Base-by-base conservation (phyloP, 305 asterid species). In the Fraxinus xanthoxyloides region DNA sequence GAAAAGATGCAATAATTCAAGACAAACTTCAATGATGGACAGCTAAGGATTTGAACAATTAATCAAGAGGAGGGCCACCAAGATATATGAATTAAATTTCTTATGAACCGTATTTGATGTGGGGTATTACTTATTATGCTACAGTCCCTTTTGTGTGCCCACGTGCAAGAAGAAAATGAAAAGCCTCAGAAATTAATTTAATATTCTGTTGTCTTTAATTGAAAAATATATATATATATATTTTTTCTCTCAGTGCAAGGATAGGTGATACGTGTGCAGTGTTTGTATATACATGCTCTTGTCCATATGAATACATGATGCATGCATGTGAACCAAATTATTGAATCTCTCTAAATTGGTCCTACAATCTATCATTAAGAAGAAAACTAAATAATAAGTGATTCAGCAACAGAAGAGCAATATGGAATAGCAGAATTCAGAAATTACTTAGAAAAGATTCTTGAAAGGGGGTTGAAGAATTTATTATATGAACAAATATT, bases 111-210 rank as follows among this genome's bases (percentile, higher is more conserved):
- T 28, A 30, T 28, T 30, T 69, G 21, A 67, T 83, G 89, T 87
- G 90, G 94, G 94, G 87, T 84, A 87, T 40, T 84, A 17, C 35
- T 26, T 65, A 9, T 24, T 2, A 77, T 76, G 78, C 85, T 80
- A 85, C 87, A 77, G 91, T 84, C 86, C 86, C 86, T 88, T 85
- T 83, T 78, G 86, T 86, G 89, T 78, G 89, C 88, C 97, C 98
- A 91, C 97, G 97, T 92, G 98, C 96, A 90, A 79, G 92, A 84
- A 85, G 85, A 79, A 86, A 82, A 81, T 80, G 88, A 85, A 78
- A 56, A 86, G 85, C 83, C 36, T 19, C n/a, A 56, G 40, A 84
- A 67, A 72, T 85, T 82, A 78, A 86, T 87, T 88, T 81, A 82
- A 84, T 86, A 83, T 79, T 79, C 72, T 84, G 35, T 67, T 24